phyloP scores from a whole-genome alignment of 2,329 filamentous ascomycete genomes.

The Fusarium azukiicola region DNA sequence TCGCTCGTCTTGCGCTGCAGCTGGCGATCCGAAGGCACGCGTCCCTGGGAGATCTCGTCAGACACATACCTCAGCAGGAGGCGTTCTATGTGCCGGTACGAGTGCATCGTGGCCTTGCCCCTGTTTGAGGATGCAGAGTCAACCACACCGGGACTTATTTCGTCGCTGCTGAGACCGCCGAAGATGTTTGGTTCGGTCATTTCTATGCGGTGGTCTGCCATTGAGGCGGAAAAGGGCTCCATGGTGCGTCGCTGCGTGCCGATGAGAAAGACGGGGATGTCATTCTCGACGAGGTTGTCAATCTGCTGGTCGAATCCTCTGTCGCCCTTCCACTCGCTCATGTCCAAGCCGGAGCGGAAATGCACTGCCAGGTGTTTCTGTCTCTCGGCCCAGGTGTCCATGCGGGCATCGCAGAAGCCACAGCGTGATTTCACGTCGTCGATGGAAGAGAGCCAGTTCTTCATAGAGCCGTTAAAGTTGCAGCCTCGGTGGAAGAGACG shows the following conservation, averaged over 20 bases:
- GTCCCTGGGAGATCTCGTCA: background rate
- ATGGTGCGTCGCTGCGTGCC: background rate
- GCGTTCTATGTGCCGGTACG: background rate
- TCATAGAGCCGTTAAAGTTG: conserved; percentile 5
- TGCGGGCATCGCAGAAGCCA: background rate
- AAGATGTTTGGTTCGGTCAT: background rate
- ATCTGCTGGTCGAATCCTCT: background rate
- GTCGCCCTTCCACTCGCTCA: conserved; percentile 3
- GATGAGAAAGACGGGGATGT: background rate
- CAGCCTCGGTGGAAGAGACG: conserved; percentile 1
- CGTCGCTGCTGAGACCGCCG: background rate
- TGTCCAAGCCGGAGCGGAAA: background rate
- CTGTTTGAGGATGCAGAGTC: background rate
- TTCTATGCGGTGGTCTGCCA: background rate
- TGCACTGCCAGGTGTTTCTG: conserved; percentile 7
- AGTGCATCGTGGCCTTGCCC: background rate
- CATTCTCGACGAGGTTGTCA: background rate
- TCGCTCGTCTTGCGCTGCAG: background rate
- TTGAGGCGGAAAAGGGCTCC: conserved; percentile 5
- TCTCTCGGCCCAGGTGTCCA: background rate
- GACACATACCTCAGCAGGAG: conserved; percentile 1
- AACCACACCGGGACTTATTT: background rate
- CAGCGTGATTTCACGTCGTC: background rate
- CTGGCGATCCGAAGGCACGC: background rate
- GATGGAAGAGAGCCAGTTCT: background rate